Evolutionary conservation across 23 red algal species (phyloP), one percentile per base, ranked within the genome.

Genomic region (Agarophyton chilense): DNA sequence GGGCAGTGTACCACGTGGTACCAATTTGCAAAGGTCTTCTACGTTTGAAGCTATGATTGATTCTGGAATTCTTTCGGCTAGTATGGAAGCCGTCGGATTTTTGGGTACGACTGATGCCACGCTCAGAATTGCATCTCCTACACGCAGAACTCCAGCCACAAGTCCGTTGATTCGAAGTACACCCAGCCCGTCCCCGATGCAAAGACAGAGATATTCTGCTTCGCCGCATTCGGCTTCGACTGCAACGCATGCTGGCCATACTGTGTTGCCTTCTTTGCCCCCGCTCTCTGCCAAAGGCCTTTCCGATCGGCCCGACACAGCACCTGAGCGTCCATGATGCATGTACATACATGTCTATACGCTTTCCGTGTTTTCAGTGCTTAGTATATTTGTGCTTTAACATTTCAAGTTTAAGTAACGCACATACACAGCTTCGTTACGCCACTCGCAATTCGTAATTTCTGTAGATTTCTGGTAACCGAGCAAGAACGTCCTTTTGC

Each of bases 31-130:
- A 0, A 89, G 57, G 53, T 89, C 85, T 13, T 89, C 85, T 16
- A 89, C 85, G 17, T 73, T 89, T 41, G 85, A 89, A 72, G 67
- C 63, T 14, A 89, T 89, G 72, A 79, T 89, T 16, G 52, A 89
- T 9, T 89, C 85, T 46, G 85, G 85, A 16, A 89, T 89, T 65
- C 58, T 89, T 13, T 89, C 85, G 13, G 85, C 85, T 11, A 89
- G 85, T 66, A 49, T 89, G 51, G 85, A 89, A 66, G 70, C 70
- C 39, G 85, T 78, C 13, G 85, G 85, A n/a, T 89, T 77, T 57
- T 42, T 89, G 51, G 85, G 85, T 31, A 64, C 85, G 12, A 80
- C 24, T 47, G 60, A 65, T 26, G 60, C 60, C 1, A 65, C 60
- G 0, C 31, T 65, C 0, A 33, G 60, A 65, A 65, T 65, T 9